phyloP scores from a whole-genome alignment of 257 asterid genomes.

The Marsdenia floribunda region DNA sequence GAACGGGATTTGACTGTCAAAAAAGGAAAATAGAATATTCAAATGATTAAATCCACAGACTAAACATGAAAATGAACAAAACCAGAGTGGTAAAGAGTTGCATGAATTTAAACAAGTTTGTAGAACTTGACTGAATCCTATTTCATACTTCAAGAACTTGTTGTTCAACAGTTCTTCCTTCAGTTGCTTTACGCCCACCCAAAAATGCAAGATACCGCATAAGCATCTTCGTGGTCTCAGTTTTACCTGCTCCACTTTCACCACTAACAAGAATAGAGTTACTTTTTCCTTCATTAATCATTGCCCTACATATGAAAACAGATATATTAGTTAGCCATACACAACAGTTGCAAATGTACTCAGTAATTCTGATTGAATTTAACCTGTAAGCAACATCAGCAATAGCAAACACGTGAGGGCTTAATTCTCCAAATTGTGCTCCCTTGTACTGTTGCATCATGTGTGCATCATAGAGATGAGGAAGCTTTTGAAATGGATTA shows the following conservation, averaged over 20 bases:
- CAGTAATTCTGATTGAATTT: constrained; percentile 18
- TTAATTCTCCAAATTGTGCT: constrained; percentile 89
- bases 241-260: constrained; percentile 99
- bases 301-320: constrained; percentile 58
- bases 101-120: background rate
- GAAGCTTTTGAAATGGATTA: constrained; percentile 92
- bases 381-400: constrained; percentile 99
- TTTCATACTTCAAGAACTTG: constrained; percentile 94
- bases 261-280: constrained; percentile 98
- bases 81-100: background rate
- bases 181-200: constrained; percentile 96
- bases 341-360: constrained; percentile 7
- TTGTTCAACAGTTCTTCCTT: constrained; percentile 98
- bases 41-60: background rate
- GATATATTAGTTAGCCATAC: constrained; percentile 18
- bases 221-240: constrained; percentile 99
- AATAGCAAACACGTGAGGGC: constrained; percentile 97
- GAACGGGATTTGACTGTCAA: constrained; percentile 98
- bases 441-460: constrained; percentile 99
- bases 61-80: constrained; percentile 15
- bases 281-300: constrained; percentile 82
- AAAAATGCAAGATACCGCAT: constrained; percentile 90
- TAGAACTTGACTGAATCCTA: constrained; percentile 11
- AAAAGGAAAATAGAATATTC: constrained; percentile 5
- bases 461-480: constrained; percentile 77